phyloP scores from a whole-genome alignment of 495 filamentous ascomycete species.

The Penicillium argentinense region DNA sequence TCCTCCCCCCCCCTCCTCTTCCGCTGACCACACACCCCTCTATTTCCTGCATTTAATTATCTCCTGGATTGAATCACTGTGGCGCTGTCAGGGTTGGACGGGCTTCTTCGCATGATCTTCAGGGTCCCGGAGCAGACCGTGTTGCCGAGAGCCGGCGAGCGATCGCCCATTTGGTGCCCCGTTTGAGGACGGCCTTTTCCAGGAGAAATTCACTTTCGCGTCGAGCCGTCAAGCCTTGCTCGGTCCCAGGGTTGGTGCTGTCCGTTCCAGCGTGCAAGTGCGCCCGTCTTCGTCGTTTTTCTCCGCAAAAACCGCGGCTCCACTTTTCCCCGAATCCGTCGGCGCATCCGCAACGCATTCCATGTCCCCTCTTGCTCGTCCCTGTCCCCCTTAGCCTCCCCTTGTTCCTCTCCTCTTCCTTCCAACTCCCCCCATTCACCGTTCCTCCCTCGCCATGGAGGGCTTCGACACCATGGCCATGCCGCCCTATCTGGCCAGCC shows the following conservation, averaged over 20 bases:
- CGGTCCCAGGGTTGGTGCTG: no score
- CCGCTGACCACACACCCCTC: no score
- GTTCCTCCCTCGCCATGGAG: constrained; percentile 49
- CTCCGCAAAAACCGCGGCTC: constrained; percentile 34
- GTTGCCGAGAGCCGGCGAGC: constrained; percentile 23
- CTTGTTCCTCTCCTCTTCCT: constrained; percentile 18
- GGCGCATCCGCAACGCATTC: constrained; percentile 21
- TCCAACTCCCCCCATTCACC: constrained; percentile 18
- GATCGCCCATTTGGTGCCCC: constrained; percentile 11
- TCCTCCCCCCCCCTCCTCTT: no score
- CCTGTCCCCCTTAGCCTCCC: constrained; percentile 10
- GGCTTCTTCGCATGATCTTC: constrained; percentile 30
- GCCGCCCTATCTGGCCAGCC: constrained; percentile 57
- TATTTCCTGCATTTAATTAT: not conserved
- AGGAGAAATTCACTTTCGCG: no score
- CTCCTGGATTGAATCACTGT: no score
- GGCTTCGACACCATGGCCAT: constrained; percentile 65
- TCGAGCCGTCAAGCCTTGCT: no score
- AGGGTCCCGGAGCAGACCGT: constrained; percentile 15
- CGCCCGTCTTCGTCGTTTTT: constrained; percentile 21
- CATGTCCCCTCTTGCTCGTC: constrained; percentile 15
- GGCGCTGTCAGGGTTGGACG: constrained; percentile 22
- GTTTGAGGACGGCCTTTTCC: constrained; percentile 5
- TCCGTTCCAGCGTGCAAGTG: not conserved
- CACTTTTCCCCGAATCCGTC: constrained; percentile 39